These are phyloP conservation scores for Porcisia deanei DNA, from an alignment of 208 protist species.

Conservation along the genomic window DNA sequence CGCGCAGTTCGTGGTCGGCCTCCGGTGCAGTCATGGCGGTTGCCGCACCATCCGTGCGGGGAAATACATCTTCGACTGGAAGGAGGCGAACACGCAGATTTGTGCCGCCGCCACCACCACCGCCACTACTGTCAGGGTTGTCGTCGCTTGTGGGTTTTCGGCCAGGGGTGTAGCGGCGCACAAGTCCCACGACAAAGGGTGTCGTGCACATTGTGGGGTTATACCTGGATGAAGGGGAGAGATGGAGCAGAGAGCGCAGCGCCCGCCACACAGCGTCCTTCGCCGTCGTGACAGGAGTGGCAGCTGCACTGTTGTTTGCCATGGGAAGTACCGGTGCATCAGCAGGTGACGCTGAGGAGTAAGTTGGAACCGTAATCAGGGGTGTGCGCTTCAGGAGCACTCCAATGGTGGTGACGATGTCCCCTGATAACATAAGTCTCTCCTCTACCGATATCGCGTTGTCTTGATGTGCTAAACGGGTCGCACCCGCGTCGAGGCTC, in stretches of 20 bases:
- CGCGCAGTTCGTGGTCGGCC: background rate
- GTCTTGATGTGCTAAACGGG: background rate
- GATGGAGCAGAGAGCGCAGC: slow-evolving; percentile 19
- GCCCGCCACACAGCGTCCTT: slow-evolving; percentile 3
- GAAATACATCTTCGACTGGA: slow-evolving; percentile 16
- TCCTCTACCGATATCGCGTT: background rate
- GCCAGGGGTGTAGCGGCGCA: slow-evolving; percentile 31
- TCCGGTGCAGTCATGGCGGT: background rate
- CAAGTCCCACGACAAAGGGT: slow-evolving; percentile 36
- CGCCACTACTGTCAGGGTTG: background rate
- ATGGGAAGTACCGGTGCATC: background rate
- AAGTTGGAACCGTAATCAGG: background rate
- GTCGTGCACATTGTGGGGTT: slow-evolving; percentile 26
- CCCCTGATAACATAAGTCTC: slow-evolving; percentile 11
- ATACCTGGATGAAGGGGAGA: slow-evolving; percentile 18
- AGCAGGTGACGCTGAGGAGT: background rate
- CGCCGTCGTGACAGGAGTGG: background rate
- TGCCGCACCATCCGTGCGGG: background rate
- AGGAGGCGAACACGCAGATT: slow-evolving; percentile 35
- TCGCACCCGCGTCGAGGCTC: background rate
- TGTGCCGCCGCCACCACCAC: background rate
- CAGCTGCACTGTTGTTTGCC: background rate
- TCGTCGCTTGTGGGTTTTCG: background rate
- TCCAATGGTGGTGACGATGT: slow-evolving; percentile 11
- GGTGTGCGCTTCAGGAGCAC: slow-evolving; percentile 19